These are phyloP conservation scores for Gossypium australe DNA, from an alignment of 345 rosid species.

Conservation along the genomic window DNA sequence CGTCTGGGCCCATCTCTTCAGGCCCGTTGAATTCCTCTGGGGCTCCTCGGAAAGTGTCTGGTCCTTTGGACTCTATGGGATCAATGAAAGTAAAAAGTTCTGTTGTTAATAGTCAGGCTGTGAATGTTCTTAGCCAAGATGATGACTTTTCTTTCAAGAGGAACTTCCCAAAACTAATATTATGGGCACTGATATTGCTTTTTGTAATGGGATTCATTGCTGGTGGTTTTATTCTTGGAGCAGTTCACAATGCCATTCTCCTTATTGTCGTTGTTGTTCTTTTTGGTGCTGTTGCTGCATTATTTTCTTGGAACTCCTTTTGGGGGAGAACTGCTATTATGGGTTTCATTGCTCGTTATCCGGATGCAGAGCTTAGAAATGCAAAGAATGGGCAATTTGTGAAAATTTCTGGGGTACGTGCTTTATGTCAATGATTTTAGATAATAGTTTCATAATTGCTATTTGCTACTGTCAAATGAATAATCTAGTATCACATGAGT, in stretches of 20 bases:
- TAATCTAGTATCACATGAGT: too few species aligned
- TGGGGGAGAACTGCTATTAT: conserved; percentile 75
- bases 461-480: too few species aligned
- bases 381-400: conserved; percentile 95
- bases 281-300: conserved; percentile 50
- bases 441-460: neutral
- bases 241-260: conserved; percentile 82
- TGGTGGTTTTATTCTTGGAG: conserved; percentile 81
- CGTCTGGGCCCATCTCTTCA: conserved; percentile 85
- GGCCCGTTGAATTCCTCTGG: conserved; percentile 83
- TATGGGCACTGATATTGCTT: conserved; percentile 70
- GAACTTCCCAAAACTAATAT: conserved; percentile 65
- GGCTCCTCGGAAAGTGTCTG: conserved; percentile 86
- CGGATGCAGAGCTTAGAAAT: conserved; percentile 92
- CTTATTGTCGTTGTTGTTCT: conserved; percentile 69
- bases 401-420: conserved; percentile 97
- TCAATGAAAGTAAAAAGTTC: conserved; percentile 58
- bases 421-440: neutral
- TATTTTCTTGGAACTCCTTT: conserved; percentile 82
- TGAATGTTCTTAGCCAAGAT: conserved; percentile 64
- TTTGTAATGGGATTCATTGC: conserved; percentile 81
- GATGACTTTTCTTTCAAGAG: conserved; percentile 64
- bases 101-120: conserved; percentile 68
- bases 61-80: conserved; percentile 83
- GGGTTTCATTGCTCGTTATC: conserved; percentile 63